Evolutionary conservation across 2,329 filamentous ascomycete species (phyloP).

Genomic region (Xylaria sp.): DNA sequence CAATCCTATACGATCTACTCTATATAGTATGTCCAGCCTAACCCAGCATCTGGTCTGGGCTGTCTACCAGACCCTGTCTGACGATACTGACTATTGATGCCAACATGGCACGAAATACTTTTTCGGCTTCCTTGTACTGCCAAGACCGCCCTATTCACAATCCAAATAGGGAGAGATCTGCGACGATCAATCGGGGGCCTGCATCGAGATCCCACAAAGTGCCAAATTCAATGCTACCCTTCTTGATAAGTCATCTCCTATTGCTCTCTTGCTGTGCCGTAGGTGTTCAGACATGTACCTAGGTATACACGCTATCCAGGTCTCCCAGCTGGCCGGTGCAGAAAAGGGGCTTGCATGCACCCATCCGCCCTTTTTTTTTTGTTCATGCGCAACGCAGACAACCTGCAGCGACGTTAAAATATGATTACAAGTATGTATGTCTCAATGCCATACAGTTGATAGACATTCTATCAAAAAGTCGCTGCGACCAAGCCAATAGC

Average conservation of each 20-base stretch:
- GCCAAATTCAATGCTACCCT: slow-evolving; percentile 24
- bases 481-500: neutral
- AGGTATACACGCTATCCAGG: neutral
- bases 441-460: neutral
- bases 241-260: slow-evolving; percentile 20
- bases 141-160: slow-evolving; percentile 28
- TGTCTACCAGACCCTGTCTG: slow-evolving; percentile 14
- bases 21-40: slow-evolving; percentile 14
- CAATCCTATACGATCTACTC: slow-evolving; percentile 4
- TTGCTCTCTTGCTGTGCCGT: slow-evolving; percentile 3
- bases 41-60: slow-evolving; percentile 11
- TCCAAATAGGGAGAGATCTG: slow-evolving; percentile 34
- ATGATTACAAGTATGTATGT: neutral
- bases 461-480: neutral
- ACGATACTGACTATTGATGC: slow-evolving; percentile 22
- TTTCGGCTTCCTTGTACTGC: slow-evolving; percentile 17
- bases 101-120: slow-evolving; percentile 24
- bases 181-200: slow-evolving; percentile 31
- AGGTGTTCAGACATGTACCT: slow-evolving; percentile 3
- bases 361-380: neutral
- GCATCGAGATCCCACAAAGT: slow-evolving; percentile 28
- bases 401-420: slow-evolving; percentile 1
- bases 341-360: slow-evolving; percentile 29
- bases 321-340: slow-evolving; percentile 11
- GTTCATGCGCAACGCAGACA: neutral